Evolutionary conservation across 2,329 filamentous ascomycete genomes (phyloP).

Genomic region (Exophiala sp.): DNA sequence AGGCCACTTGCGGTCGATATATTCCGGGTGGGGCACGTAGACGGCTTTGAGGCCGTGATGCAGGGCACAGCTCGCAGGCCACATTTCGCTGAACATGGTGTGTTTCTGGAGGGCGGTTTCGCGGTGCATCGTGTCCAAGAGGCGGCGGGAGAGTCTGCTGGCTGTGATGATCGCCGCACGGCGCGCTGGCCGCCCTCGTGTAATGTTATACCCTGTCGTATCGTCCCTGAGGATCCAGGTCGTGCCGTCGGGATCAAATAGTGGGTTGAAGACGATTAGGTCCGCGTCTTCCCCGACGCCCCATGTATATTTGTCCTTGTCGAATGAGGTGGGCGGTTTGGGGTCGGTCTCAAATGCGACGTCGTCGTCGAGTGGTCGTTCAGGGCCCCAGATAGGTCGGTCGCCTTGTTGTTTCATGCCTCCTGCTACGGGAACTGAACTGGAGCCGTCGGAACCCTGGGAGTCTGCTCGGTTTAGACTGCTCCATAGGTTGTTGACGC

Average conservation of each 20-base stretch:
- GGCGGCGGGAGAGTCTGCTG: constrained; percentile 70
- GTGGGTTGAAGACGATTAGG: constrained; percentile 82
- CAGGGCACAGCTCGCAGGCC: constrained; percentile 77
- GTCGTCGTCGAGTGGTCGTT: constrained; percentile 63
- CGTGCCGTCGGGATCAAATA: constrained; percentile 84
- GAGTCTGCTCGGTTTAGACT: constrained; percentile 33
- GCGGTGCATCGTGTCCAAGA: constrained; percentile 81
- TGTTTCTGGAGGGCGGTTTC: constrained; percentile 81
- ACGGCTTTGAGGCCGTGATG: constrained; percentile 93
- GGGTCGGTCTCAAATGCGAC: constrained; percentile 61
- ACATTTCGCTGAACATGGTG: constrained; percentile 95
- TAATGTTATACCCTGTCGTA: constrained; percentile 74
- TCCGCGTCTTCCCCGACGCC: constrained; percentile 87
- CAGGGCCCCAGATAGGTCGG: constrained; percentile 76
- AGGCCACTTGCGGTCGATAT: constrained; percentile 82
- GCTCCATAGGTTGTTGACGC: constrained; percentile 63
- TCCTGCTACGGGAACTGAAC: not conserved
- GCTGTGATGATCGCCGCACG: constrained; percentile 85
- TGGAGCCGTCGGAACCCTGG: constrained; percentile 27
- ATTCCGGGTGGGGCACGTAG: constrained; percentile 82
- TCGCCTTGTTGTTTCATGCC: constrained; percentile 42
- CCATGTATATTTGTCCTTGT: constrained; percentile 78
- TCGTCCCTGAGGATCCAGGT: constrained; percentile 77
- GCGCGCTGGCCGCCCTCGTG: constrained; percentile 57
- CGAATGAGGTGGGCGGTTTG: constrained; percentile 69